Conservation (phyloP, 2,329 filamentous ascomycete species). For the Diplodia scrobiculata region DNA sequence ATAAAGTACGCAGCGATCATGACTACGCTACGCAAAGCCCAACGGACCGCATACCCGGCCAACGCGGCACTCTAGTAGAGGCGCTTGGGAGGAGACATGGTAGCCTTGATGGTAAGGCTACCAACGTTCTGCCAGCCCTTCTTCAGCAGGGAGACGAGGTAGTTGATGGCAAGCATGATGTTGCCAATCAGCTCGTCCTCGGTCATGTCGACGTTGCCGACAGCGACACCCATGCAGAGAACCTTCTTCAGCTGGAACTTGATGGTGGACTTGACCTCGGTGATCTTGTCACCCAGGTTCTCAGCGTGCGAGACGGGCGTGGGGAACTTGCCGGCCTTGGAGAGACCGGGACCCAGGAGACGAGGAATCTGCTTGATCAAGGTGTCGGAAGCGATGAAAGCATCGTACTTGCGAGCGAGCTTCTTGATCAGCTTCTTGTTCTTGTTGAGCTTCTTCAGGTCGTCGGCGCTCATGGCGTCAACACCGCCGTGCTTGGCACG, state of each 20-base stretch:
- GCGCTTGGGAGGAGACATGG: slow-evolving; percentile 98
- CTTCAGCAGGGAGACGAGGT: slow-evolving; percentile 98
- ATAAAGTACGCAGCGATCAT: slow-evolving; percentile 8
- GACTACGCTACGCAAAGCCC: slow-evolving; percentile 24
- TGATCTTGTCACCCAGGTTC: slow-evolving; percentile 92
- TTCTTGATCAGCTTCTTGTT: slow-evolving; percentile 99
- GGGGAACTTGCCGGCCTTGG: slow-evolving; percentile 99
- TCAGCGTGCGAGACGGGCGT: slow-evolving; percentile 96
- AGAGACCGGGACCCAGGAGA: slow-evolving; percentile 98
- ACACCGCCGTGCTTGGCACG: slow-evolving; percentile 99
- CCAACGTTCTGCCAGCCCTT: slow-evolving; percentile 99
- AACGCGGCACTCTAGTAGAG: slow-evolving; percentile 71
- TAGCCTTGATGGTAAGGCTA: slow-evolving; percentile 99
- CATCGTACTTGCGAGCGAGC: slow-evolving; percentile 99
- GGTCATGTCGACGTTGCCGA: slow-evolving; percentile 97
- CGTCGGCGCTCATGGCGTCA: slow-evolving; percentile 96
- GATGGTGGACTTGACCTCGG: slow-evolving; percentile 99
- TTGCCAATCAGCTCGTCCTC: slow-evolving; percentile 95
- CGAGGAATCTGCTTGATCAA: slow-evolving; percentile 99
- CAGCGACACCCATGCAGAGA: slow-evolving; percentile 98
- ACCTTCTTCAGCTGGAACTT: slow-evolving; percentile 99
- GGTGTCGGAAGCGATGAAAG: slow-evolving; percentile 94
- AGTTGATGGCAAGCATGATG: slow-evolving; percentile 99
- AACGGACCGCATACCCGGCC: slow-evolving; percentile 23
- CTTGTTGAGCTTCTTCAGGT: slow-evolving; percentile 99